Evolutionary conservation across 1,284 basidiomycete species (phyloP), one percentile per base, ranked within the genome.

Genomic region (Nidula niveotomentosa): DNA sequence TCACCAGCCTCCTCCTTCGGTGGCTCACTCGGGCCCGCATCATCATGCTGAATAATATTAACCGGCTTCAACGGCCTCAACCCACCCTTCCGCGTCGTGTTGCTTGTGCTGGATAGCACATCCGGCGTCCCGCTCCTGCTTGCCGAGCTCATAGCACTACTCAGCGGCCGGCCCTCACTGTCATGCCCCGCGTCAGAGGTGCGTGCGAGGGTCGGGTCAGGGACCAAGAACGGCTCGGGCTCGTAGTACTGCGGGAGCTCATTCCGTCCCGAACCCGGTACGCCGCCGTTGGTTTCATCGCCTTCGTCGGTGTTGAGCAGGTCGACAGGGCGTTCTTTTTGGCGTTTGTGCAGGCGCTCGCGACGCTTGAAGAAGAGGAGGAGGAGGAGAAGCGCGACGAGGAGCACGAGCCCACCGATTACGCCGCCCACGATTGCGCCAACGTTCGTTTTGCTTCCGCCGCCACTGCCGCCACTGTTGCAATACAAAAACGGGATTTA

Each of bases 41-140:
- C 90, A 58, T 92, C 89, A 61, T 93, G 90, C 70, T 91, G 90
- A 51, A 92, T 80, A 61, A 91, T 81, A 64, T 92, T 92, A 45
- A 92, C 83, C 0, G 88, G 78, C 45, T 89, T 75, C 71, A 91
- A 74, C 58, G 70, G 70, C 54, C 76, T 65, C 36, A 74, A 68
- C 3, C 75, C 68, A 75, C 85, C 71, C 78, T 82, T 64, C 76
- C 79, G 58, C 60, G 68, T 64, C 47, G 65, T 65, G 36, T 62
- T 58, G 41, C 60, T 62, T 18, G 61, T 60, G 37, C 61, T 56
- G 36, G 69, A 63, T 3, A 23, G 23, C 23, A 23, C 23, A 23
- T 23, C 23, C 60, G 13, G n/a, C 52, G 5, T 53, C 61, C 1
- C 39, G 53, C 15, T 55, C 53, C 43, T 37, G 35, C 12, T 48